phyloP scores from a whole-genome alignment of 306 rosid genomes.

The Oemleria cerasiformis region DNA sequence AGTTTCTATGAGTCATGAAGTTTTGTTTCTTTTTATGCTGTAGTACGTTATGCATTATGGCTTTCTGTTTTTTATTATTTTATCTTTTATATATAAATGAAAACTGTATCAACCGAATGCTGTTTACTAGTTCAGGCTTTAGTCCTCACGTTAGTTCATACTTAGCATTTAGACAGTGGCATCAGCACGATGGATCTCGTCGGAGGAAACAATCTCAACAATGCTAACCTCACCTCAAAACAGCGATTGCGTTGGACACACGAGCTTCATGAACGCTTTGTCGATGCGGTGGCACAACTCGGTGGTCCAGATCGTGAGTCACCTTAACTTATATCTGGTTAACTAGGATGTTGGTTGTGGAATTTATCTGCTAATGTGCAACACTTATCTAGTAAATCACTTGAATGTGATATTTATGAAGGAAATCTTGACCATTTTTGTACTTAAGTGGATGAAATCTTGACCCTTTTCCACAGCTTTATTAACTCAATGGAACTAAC shows the following conservation, averaged over 20 bases:
- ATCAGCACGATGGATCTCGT: constrained; percentile 62
- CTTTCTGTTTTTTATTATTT: constrained; percentile 6
- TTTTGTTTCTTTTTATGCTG: constrained; percentile 13
- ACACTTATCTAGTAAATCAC: constrained; percentile 1
- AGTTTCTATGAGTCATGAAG: neutral
- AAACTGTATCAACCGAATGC: constrained; percentile 61
- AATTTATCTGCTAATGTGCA: constrained; percentile 13
- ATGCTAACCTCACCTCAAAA: constrained; percentile 71
- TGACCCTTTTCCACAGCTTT: constrained; percentile 2
- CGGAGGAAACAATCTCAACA: constrained; percentile 66
- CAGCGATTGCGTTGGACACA: constrained; percentile 94
- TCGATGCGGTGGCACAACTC: constrained; percentile 95
- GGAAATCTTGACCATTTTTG: neutral
- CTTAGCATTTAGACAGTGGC: constrained; percentile 50
- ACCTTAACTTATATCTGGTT: constrained; percentile 24
- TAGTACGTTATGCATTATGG: constrained; percentile 14
- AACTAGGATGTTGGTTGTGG: constrained; percentile 14
- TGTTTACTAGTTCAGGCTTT: constrained; percentile 50
- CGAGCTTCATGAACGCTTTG: constrained; percentile 92
- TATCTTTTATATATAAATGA: constrained; percentile 48
- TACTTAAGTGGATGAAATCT: neutral
- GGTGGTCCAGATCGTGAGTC: constrained; percentile 99
- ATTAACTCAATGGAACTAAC: neutral
- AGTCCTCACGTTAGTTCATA: constrained; percentile 48
- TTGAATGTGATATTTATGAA: neutral